phyloP scores from a whole-genome alignment of 495 filamentous ascomycete species.

The Penicillium paradoxum region DNA sequence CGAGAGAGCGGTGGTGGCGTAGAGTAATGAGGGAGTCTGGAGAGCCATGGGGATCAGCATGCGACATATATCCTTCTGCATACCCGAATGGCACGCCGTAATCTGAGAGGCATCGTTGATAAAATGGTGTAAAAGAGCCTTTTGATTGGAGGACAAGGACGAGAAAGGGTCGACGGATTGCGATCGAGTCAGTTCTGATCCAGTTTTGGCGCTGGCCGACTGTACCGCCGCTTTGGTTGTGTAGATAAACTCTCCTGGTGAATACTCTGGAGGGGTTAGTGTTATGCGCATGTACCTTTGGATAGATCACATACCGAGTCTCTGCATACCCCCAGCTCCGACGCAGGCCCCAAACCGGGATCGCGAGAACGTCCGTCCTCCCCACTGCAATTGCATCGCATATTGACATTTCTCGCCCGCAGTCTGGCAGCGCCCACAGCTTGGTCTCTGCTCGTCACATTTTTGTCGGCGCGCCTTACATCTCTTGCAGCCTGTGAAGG shows the following conservation, averaged over 20 bases:
- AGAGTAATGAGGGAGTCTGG: slow-evolving; percentile 42
- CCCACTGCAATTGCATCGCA: slow-evolving; percentile 39
- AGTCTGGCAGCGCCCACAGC: slow-evolving; percentile 35
- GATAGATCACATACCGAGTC: slow-evolving; percentile 31
- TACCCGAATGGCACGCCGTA: slow-evolving; percentile 41
- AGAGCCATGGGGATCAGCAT: slow-evolving; percentile 47
- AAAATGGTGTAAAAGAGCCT: slow-evolving; percentile 41
- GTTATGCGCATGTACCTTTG: neutral
- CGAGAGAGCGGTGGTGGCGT: slow-evolving; percentile 45
- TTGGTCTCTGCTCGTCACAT: slow-evolving; percentile 41
- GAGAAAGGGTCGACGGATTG: slow-evolving; percentile 40
- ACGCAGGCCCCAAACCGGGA: slow-evolving; percentile 45
- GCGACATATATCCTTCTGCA: slow-evolving; percentile 44
- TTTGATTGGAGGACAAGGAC: slow-evolving; percentile 36
- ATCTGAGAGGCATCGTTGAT: slow-evolving; percentile 45
- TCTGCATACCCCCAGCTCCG: slow-evolving; percentile 40
- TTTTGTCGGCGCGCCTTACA: slow-evolving; percentile 45
- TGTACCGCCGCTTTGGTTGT: slow-evolving; percentile 27
- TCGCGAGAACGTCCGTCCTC: slow-evolving; percentile 40
- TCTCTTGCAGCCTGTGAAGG: slow-evolving; percentile 44
- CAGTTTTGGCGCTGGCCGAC: slow-evolving; percentile 8
- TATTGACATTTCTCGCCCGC: slow-evolving; percentile 34
- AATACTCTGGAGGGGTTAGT: slow-evolving; percentile 34
- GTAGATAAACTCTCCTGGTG: slow-evolving; percentile 45
- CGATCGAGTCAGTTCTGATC: slow-evolving; percentile 25